phyloP scores from a whole-genome alignment of 2,329 filamentous ascomycete species.

The Plenodomus lindquistii region DNA sequence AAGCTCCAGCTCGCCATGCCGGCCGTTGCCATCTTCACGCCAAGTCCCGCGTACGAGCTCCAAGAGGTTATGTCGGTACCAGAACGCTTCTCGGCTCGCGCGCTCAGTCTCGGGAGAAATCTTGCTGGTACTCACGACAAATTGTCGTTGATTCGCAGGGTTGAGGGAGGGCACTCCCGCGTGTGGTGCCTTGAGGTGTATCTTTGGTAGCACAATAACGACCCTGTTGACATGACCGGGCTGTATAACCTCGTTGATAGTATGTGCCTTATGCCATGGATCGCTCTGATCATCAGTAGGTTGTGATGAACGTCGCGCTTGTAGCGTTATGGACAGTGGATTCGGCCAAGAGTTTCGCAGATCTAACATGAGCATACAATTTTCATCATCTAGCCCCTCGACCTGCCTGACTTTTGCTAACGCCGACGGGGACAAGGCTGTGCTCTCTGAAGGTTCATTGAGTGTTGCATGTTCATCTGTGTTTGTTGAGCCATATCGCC shows the following conservation, averaged over 20 bases:
- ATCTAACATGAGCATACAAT: slow-evolving; percentile 81
- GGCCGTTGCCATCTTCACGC: slow-evolving; percentile 60
- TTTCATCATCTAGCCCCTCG: slow-evolving; percentile 57
- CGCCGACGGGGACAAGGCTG: slow-evolving; percentile 49
- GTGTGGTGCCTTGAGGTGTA: slow-evolving; percentile 77
- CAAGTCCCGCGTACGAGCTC: slow-evolving; percentile 72
- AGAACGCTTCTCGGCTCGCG: slow-evolving; percentile 79
- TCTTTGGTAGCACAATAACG: slow-evolving; percentile 73
- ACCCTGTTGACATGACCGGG: slow-evolving; percentile 70
- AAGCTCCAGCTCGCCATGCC: slow-evolving; percentile 73
- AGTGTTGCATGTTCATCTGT: not conserved
- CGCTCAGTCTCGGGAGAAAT: slow-evolving; percentile 80
- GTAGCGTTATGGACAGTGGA: slow-evolving; percentile 69
- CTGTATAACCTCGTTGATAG: slow-evolving; percentile 53
- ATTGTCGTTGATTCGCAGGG: slow-evolving; percentile 83
- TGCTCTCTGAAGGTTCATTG: not conserved
- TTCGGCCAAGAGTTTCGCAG: slow-evolving; percentile 89
- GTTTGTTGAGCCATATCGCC: slow-evolving; percentile 19
- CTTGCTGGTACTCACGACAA: slow-evolving; percentile 81
- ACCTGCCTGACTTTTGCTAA: slow-evolving; percentile 50
- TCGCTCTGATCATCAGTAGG: slow-evolving; percentile 6
- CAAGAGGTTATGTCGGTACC: slow-evolving; percentile 84
- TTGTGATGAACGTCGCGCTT: slow-evolving; percentile 42
- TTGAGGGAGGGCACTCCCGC: slow-evolving; percentile 79
- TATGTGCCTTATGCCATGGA: slow-evolving; percentile 17